A percentile compares a stretch with the other conserved stretches of the same genome.
Conservation (phyloP, 495 filamentous ascomycete genomes). For the Patellaria atrata region DNA sequence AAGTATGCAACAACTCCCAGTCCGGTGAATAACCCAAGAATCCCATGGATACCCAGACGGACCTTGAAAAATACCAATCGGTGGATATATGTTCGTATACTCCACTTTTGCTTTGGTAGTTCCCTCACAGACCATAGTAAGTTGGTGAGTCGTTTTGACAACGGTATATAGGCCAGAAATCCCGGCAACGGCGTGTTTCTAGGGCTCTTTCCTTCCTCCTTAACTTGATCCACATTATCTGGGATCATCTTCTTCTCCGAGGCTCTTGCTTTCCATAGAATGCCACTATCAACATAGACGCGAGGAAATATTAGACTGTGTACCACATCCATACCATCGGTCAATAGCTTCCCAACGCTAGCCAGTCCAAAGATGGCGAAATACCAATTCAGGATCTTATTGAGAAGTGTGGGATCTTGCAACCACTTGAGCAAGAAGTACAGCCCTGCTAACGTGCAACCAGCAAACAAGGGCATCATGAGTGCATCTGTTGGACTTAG, state of each 20-base stretch:
- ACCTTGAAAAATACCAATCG: conserved; percentile 31
- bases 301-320: conserved; percentile 61
- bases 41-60: conserved; percentile 37
- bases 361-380: conserved; percentile 68
- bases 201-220: conserved; percentile 2
- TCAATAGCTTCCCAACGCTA: conserved; percentile 52
- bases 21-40: conserved; percentile 47
- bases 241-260: conserved; percentile 16
- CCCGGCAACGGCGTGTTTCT: conserved; percentile 39
- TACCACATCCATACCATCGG: conserved; percentile 48
- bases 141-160: conserved; percentile 24
- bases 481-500: conserved; percentile 70
- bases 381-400: conserved; percentile 73
- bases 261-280: conserved; percentile 28
- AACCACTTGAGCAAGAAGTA: conserved; percentile 87
- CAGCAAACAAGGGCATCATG: conserved; percentile 74
- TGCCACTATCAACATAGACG: conserved; percentile 35
- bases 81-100: conserved; percentile 32
- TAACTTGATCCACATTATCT: conserved; percentile 3
- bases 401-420: conserved; percentile 65
- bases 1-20: conserved; percentile 48
- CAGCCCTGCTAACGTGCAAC: conserved; percentile 52
- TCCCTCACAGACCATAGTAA: conserved; percentile 37
- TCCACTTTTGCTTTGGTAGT: conserved; percentile 34
- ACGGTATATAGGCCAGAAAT: conserved; percentile 27